These are phyloP conservation scores for Euphrasia arctica DNA, from an alignment of 305 asterid genomes.

Conservation along the genomic window DNA sequence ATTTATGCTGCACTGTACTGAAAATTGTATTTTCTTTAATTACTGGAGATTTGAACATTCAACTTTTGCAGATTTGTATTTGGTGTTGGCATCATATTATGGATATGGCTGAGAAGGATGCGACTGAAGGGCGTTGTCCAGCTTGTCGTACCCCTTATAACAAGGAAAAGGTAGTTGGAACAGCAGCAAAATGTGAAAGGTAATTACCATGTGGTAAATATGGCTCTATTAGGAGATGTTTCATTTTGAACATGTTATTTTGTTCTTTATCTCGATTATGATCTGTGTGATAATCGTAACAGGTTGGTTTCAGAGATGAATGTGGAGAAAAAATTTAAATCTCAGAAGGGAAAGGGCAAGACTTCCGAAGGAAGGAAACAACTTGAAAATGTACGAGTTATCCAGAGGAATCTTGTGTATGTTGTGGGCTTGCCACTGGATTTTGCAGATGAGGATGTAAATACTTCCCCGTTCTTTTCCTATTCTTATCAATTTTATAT, in stretches of 20 bases:
- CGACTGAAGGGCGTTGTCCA: slow-evolving; percentile 95
- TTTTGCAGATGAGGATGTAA: slow-evolving; percentile 90
- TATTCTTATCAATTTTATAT: slow-evolving; percentile 13
- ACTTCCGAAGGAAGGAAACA: slow-evolving; percentile 87
- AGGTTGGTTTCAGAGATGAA: slow-evolving; percentile 79
- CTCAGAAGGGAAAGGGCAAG: slow-evolving; percentile 76
- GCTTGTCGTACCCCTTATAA: slow-evolving; percentile 97
- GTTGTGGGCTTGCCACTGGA: slow-evolving; percentile 90
- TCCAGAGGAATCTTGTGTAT: slow-evolving; percentile 93
- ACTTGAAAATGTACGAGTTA: slow-evolving; percentile 80
- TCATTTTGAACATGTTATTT: slow-evolving; percentile 11
- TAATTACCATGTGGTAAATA: slow-evolving; percentile 27
- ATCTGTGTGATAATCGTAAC: slow-evolving; percentile 21
- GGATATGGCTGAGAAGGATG: slow-evolving; percentile 99
- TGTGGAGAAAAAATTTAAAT: slow-evolving; percentile 64
- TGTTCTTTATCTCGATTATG: slow-evolving; percentile 23
- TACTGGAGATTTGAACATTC: slow-evolving; percentile 21
- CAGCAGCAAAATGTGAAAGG: slow-evolving; percentile 75
- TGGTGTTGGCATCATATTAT: slow-evolving; percentile 99
- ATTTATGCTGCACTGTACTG: slow-evolving; percentile 7
- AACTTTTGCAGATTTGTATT: slow-evolving; percentile 70
- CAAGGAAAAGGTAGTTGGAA: slow-evolving; percentile 96
- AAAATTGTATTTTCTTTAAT: slow-evolving; percentile 14
- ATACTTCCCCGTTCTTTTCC: slow-evolving; percentile 16
- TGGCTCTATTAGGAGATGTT: slow-evolving; percentile 6